A percentile compares a stretch with the other conserved stretches of the same genome.
Evolutionary conservation across 2,329 filamentous ascomycete species (phyloP).

Genomic region (Fusarium longipes): DNA sequence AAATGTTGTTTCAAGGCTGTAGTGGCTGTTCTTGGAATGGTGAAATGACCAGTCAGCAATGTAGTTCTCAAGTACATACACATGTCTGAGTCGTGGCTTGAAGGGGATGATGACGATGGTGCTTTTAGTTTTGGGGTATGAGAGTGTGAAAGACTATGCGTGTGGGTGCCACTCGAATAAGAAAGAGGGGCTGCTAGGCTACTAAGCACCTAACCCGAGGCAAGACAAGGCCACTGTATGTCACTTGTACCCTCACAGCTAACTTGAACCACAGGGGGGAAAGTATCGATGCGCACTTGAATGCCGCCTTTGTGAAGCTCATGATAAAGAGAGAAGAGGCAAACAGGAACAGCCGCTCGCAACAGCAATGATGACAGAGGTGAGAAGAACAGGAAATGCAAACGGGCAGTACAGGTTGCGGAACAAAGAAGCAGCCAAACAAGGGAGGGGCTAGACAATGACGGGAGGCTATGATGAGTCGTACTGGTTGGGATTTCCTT

Average conservation of each 20-base stretch:
- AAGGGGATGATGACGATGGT: slow-evolving; percentile 35
- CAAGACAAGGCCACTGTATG: slow-evolving; percentile 13
- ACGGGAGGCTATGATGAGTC: slow-evolving; percentile 34
- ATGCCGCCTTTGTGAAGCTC: slow-evolving; percentile 3
- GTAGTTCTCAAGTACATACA: slow-evolving; percentile 34
- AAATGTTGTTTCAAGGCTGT: slow-evolving; percentile 36
- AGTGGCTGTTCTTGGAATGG: slow-evolving; percentile 47
- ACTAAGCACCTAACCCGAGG: too few species aligned
- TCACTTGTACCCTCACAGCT: slow-evolving; percentile 27
- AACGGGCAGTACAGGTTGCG: slow-evolving; percentile 2
- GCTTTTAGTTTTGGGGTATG: slow-evolving; percentile 26
- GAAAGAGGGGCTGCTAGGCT: slow-evolving; percentile 6
- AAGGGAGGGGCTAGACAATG: not conserved
- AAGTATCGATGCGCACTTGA: slow-evolving; percentile 8
- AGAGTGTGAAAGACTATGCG: slow-evolving; percentile 28
- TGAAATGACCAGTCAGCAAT: slow-evolving; percentile 45
- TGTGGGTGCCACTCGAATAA: slow-evolving; percentile 29
- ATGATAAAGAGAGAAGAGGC: slow-evolving; percentile 5
- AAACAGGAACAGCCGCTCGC: not conserved
- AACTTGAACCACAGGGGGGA: slow-evolving; percentile 9
- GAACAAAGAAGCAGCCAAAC: slow-evolving; percentile 25
- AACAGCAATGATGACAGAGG: not conserved
- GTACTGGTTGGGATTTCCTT: slow-evolving; percentile 32
- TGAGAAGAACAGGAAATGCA: not conserved
- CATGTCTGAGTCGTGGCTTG: slow-evolving; percentile 36